Conservation (phyloP, 345 rosid species). For the Eucalyptus melliodora region DNA sequence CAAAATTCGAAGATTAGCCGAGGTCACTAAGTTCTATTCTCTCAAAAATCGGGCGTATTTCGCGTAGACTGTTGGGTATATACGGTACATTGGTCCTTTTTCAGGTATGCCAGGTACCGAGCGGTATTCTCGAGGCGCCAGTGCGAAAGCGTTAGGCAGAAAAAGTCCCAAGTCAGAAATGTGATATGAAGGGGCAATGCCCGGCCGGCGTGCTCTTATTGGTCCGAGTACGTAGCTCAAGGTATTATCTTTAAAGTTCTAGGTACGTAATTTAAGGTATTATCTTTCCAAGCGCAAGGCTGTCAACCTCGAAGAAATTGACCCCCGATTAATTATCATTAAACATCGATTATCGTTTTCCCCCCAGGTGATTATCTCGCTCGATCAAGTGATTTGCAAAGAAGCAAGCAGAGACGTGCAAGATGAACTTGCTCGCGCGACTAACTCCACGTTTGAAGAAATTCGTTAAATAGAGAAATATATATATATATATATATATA, state of each 20-base stretch:
- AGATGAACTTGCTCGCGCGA: neutral
- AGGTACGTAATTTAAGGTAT: neutral
- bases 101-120: no score
- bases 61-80: accelerated
- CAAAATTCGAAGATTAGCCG: no score
- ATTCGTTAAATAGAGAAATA: no score
- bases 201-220: neutral
- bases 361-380: neutral
- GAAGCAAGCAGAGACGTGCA: neutral
- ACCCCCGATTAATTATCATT: neutral
- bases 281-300: neutral
- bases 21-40: no score
- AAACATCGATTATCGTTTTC: neutral
- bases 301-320: neutral
- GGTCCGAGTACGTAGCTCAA: neutral
- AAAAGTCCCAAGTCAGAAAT: neutral
- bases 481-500: no score
- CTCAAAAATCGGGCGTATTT: neutral
- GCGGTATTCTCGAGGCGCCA: no score
- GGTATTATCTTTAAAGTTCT: neutral
- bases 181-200: neutral
- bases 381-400: neutral
- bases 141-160: neutral
- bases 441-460: no score
- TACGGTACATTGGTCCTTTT: no score